These are phyloP conservation scores for Lomentospora prolificans DNA, from an alignment of 2,329 filamentous ascomycete species.

Conservation along the genomic window DNA sequence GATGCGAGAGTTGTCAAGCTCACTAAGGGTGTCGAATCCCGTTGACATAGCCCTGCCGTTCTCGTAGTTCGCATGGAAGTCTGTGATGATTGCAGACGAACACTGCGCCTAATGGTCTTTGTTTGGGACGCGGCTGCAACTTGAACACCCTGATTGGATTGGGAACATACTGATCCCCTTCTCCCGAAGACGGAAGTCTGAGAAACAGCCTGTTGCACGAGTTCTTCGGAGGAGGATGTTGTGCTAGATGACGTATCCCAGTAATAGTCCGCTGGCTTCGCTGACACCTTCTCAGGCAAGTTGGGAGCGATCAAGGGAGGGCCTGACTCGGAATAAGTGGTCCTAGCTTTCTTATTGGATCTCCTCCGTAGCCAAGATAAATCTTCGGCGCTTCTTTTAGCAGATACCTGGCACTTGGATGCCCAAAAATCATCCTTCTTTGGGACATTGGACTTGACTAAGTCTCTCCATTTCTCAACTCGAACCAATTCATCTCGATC, in stretches of 20 bases:
- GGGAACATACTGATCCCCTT: too few species aligned
- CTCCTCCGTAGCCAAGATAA: slow-evolving; percentile 24
- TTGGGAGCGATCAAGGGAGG: background rate
- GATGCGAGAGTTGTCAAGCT: too few species aligned
- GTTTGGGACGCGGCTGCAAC: too few species aligned
- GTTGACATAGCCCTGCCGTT: too few species aligned
- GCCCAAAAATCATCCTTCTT: slow-evolving; percentile 16
- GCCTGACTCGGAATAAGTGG: background rate
- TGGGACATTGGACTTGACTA: slow-evolving; percentile 7
- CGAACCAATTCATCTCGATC: slow-evolving; percentile 21
- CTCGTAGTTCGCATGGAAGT: too few species aligned
- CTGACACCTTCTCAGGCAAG: background rate
- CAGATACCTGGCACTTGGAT: slow-evolving; percentile 13
- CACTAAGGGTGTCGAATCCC: too few species aligned
- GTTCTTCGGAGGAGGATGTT: slow-evolving; percentile 8
- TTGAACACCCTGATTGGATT: too few species aligned
- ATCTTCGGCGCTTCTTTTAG: slow-evolving; percentile 16
- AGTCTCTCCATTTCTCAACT: slow-evolving; percentile 23
- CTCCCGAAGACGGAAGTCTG: too few species aligned
- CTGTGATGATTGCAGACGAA: too few species aligned
- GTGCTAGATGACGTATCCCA: background rate
- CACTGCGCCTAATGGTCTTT: too few species aligned
- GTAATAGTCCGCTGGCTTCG: background rate
- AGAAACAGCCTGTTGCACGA: background rate
- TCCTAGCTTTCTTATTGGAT: slow-evolving; percentile 18